Percentiles rank a stretch among this genome's conserved stretches.
Evolutionary conservation across 148 eudicot genomes (phyloP).

Genomic region (Spergularia marina): DNA sequence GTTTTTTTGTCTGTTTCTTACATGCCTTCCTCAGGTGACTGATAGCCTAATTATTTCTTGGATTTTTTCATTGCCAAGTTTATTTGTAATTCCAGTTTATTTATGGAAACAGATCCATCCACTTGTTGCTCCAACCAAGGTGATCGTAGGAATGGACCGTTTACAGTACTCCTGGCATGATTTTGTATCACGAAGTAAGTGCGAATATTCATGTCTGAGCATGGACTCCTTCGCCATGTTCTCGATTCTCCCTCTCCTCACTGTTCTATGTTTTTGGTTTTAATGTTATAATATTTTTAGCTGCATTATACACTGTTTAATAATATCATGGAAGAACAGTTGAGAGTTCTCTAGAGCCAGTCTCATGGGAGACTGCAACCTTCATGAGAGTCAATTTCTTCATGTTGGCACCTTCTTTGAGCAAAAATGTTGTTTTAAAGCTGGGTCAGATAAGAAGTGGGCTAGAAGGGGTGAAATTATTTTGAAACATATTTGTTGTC

Average conservation of each 20-base stretch:
- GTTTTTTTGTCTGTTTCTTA: background rate
- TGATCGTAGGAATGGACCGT: slow-evolving; percentile 43
- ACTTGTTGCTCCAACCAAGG: slow-evolving; percentile 68
- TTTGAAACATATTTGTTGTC: no score
- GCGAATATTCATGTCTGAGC: background rate
- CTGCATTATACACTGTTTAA: background rate
- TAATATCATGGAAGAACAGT: background rate
- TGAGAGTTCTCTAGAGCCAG: background rate
- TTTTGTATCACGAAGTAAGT: slow-evolving; percentile 82
- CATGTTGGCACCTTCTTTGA: no score
- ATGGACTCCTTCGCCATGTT: background rate
- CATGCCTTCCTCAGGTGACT: background rate
- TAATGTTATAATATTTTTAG: background rate
- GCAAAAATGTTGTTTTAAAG: no score
- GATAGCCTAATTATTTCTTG: background rate
- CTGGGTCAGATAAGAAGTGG: no score
- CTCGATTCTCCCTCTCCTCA: background rate
- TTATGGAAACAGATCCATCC: slow-evolving; percentile 61
- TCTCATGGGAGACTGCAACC: slow-evolving; percentile 1
- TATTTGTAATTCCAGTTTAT: background rate
- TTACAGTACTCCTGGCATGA: slow-evolving; percentile 88
- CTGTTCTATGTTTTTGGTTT: background rate
- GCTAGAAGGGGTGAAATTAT: no score
- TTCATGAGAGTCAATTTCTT: background rate
- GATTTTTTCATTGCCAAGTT: background rate